Conservation (phyloP, 2,329 filamentous ascomycete genomes). For the Penicillium sumatraense region DNA sequence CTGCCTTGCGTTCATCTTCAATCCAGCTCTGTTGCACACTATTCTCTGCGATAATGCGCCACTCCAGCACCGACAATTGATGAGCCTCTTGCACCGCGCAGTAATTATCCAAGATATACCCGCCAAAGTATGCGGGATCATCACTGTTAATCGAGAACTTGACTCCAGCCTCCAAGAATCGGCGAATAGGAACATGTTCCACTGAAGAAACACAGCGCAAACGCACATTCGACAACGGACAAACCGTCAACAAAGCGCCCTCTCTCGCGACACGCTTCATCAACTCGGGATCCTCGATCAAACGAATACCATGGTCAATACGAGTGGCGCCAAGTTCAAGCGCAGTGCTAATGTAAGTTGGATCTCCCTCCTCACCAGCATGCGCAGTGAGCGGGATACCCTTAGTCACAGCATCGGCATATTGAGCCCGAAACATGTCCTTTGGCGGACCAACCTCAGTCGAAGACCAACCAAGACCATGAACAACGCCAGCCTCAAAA, state of each 20-base stretch:
- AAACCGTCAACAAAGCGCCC: constrained; percentile 69
- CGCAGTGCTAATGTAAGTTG: constrained; percentile 67
- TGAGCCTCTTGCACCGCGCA: constrained; percentile 76
- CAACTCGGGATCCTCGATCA: constrained; percentile 64
- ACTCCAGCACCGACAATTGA: constrained; percentile 65
- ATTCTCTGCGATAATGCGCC: constrained; percentile 66
- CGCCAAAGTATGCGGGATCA: constrained; percentile 76
- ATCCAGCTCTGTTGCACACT: constrained; percentile 74
- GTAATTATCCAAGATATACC: constrained; percentile 76
- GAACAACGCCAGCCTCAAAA: constrained; percentile 57
- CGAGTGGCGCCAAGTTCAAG: constrained; percentile 68
- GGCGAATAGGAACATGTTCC: constrained; percentile 63
- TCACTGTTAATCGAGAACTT: constrained; percentile 75
- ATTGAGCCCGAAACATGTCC: constrained; percentile 65
- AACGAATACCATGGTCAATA: constrained; percentile 75
- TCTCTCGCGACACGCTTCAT: constrained; percentile 62
- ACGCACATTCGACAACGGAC: constrained; percentile 73
- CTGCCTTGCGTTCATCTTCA: constrained; percentile 63
- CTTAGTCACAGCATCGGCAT: constrained; percentile 55
- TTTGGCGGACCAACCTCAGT: constrained; percentile 62
- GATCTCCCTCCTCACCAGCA: constrained; percentile 75
- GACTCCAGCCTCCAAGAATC: constrained; percentile 67
- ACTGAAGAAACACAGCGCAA: constrained; percentile 61
- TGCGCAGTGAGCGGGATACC: constrained; percentile 71
- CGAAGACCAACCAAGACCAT: constrained; percentile 71